phyloP scores from a whole-genome alignment of 2,329 filamentous ascomycete species.

The Cordyceps cicadae region DNA sequence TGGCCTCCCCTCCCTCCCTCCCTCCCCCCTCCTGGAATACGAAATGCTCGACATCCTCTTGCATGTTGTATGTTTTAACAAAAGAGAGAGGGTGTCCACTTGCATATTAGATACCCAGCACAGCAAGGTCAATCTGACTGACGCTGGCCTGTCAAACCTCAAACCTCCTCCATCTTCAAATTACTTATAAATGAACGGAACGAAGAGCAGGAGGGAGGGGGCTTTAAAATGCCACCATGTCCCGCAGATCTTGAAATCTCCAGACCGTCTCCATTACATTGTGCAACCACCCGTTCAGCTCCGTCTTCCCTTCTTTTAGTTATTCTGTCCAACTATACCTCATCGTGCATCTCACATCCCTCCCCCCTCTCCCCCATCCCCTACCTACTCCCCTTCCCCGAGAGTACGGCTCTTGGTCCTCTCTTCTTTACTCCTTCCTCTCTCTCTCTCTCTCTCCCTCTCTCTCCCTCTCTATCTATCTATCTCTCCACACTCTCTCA shows the following conservation, averaged over 20 bases:
- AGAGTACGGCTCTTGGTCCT: neutral
- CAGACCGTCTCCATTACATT: neutral
- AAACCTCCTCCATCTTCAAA: neutral
- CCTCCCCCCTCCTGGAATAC: neutral
- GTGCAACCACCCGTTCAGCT: neutral
- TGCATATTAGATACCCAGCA: neutral
- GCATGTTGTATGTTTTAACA: neutral
- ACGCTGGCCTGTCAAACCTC: neutral
- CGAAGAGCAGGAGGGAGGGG: neutral
- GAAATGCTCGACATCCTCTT: neutral
- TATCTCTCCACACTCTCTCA: neutral
- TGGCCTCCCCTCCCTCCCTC: no score
- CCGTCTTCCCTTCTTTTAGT: neutral
- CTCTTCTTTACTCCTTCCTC: no score
- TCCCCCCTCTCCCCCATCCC: no score
- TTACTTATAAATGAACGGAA: neutral
- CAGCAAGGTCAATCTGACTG: no score
- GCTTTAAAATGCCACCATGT: neutral
- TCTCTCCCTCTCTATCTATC: no score
- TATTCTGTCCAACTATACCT: no score
- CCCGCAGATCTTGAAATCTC: neutral
- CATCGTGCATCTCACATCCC: neutral
- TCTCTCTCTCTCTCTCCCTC: no score
- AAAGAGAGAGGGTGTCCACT: slow-evolving; percentile 6
- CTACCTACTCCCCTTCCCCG: neutral